Conservation (phyloP, 805 yeast species). For the Saturnispora kantuleensis region DNA sequence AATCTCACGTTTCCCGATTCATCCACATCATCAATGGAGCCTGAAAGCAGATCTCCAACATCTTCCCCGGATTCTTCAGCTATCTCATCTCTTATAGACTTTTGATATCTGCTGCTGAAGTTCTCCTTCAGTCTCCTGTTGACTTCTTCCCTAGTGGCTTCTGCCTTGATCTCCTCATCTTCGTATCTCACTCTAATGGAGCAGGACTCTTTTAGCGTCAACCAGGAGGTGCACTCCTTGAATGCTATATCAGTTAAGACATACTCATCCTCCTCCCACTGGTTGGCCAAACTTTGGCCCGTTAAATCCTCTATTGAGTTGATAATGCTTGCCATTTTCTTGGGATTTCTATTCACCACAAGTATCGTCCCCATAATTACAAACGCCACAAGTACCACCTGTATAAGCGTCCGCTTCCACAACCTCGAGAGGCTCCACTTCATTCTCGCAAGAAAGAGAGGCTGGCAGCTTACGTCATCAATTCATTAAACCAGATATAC, state of each 20-base stretch:
- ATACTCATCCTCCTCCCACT: slow-evolving; percentile 5
- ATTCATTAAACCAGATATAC: not conserved
- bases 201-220: not conserved
- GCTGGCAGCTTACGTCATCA: not conserved
- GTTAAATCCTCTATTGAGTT: slow-evolving; percentile 5
- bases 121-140: slow-evolving; percentile 1
- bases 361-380: not conserved
- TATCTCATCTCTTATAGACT: not conserved
- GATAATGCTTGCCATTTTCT: slow-evolving; percentile 1
- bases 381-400: not conserved
- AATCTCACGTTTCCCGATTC: slow-evolving; percentile 3
- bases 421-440: slow-evolving; percentile 3
- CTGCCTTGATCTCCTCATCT: not conserved
- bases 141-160: not conserved
- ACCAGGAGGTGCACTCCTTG: slow-evolving; percentile 1
- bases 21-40: slow-evolving; percentile 3
- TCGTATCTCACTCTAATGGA: slow-evolving; percentile 2
- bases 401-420: slow-evolving; percentile 5
- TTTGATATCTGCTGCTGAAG: not conserved
- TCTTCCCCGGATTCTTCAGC: not conserved
- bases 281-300: slow-evolving; percentile 1
- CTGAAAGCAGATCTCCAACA: not conserved
- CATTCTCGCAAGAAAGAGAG: slow-evolving; percentile 1
- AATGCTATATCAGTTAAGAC: slow-evolving; percentile 7
- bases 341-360: not conserved